Conservation (phyloP, 306 rosid genomes). For the peach (Prunus persica) region Prunus_persica_NCBIv2 NC_034014.1:25091001-25091500, state of each 20-base stretch:
- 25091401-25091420: too few species aligned
- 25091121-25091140: background rate
- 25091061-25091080: background rate
- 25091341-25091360: too few species aligned
- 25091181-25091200: background rate
- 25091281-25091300: background rate
- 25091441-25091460: background rate
- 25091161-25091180: background rate
- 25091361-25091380: background rate
- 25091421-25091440: background rate
- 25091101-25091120: too few species aligned
- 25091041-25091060: background rate
- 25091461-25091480: background rate
- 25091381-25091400: background rate
- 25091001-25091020: background rate
- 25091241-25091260: background rate
- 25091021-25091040: background rate
- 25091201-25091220: background rate
- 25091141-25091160: background rate
- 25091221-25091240: background rate
- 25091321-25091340: too few species aligned
- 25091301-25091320: background rate
- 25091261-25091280: background rate
- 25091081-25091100: background rate
- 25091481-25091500: background rate